Evolutionary conservation across 306 rosid species (phyloP).

Genomic region (Pyrus bretschneideri): DNA sequence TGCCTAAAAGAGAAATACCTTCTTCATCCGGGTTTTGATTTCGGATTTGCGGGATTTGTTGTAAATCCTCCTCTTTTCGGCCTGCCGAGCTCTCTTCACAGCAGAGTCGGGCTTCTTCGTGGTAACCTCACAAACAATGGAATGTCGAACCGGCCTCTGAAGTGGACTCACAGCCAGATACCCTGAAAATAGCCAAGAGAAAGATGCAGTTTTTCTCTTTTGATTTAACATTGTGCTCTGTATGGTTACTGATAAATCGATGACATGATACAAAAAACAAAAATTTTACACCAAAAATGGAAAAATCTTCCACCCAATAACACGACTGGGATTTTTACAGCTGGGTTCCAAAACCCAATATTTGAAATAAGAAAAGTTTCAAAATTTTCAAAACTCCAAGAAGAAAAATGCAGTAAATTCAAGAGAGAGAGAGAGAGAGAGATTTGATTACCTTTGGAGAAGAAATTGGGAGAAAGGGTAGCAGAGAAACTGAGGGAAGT

Average conservation of each 20-base stretch:
- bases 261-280: not conserved
- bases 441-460: conserved; percentile 40
- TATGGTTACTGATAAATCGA: not conserved
- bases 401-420: not conserved
- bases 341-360: not conserved
- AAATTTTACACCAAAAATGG: not conserved
- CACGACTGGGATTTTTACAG: not conserved
- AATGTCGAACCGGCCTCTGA: conserved; percentile 33
- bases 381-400: no score
- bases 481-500: conserved; percentile 56
- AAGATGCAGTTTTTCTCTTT: not conserved
- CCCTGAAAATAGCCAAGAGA: conserved; percentile 38
- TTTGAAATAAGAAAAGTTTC: not conserved
- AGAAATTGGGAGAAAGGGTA: conserved; percentile 37
- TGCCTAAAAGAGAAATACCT: conserved; percentile 35
- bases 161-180: conserved; percentile 28
- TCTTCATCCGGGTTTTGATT: conserved; percentile 72
- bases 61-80: conserved; percentile 79
- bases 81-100: conserved; percentile 71
- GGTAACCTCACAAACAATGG: conserved; percentile 63
- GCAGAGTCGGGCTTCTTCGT: conserved; percentile 81
- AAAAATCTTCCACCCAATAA: not conserved
- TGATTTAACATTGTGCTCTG: not conserved
- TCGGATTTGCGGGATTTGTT: conserved; percentile 79
- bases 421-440: not conserved